These are phyloP conservation scores for Guyanaporus albipodus DNA, from an alignment of 768 basidiomycete species.

Conservation along the genomic window DNA sequence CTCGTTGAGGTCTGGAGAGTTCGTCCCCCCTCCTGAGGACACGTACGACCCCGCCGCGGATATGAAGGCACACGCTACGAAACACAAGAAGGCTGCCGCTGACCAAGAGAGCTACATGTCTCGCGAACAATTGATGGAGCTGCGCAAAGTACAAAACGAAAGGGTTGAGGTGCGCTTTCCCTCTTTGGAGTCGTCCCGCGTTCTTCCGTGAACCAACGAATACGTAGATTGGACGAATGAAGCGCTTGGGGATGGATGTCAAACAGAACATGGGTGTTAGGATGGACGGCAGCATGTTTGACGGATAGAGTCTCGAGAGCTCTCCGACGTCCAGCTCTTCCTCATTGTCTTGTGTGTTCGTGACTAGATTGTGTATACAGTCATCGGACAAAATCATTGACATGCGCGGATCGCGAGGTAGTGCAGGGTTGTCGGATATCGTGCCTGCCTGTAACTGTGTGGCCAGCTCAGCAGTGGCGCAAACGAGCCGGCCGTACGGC, in stretches of 20 bases:
- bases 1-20: slow-evolving; percentile 80
- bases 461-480: background rate
- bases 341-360: background rate
- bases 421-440: background rate
- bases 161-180: slow-evolving; percentile 59
- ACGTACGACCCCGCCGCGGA: slow-evolving; percentile 82
- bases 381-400: background rate
- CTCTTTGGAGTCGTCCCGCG: background rate
- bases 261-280: slow-evolving; percentile 82
- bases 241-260: slow-evolving; percentile 82
- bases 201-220: background rate
- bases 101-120: slow-evolving; percentile 75
- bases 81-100: slow-evolving; percentile 61
- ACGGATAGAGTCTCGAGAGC: slow-evolving; percentile 34
- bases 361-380: background rate
- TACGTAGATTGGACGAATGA: slow-evolving; percentile 72
- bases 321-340: too few relatives aligned
- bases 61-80: slow-evolving; percentile 67
- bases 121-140: slow-evolving; percentile 75
- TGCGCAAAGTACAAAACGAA: slow-evolving; percentile 82
- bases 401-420: slow-evolving; percentile 17
- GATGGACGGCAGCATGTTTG: slow-evolving; percentile 73
- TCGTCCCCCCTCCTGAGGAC: slow-evolving; percentile 65
- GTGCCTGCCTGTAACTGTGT: slow-evolving; percentile 6
- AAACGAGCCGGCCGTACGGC: too few relatives aligned